Conservation (phyloP, 805 yeast species). For the Blastobotrys chiropterorum region DNA sequence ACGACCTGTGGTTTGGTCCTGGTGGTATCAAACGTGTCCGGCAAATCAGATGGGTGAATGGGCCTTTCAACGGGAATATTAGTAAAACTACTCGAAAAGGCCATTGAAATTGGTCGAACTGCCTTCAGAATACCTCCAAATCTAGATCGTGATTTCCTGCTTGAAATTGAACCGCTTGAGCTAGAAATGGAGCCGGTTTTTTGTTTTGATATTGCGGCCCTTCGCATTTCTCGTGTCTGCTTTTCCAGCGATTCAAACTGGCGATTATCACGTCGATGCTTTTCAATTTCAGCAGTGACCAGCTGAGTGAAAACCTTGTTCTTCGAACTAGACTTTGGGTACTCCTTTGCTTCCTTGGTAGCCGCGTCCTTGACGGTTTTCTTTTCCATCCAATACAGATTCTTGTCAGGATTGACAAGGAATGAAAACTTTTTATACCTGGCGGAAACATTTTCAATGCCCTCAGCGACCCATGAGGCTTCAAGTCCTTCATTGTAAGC, state of each 20-base stretch:
- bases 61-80: slow-evolving; percentile 36
- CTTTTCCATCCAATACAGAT: slow-evolving; percentile 25
- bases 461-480: slow-evolving; percentile 4
- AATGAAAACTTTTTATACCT: slow-evolving; percentile 22
- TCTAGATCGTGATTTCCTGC: slow-evolving; percentile 24
- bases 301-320: slow-evolving; percentile 41
- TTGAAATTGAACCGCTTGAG: slow-evolving; percentile 3
- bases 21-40: slow-evolving; percentile 38
- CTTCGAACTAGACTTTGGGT: slow-evolving; percentile 31
- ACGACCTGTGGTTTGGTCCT: slow-evolving; percentile 45
- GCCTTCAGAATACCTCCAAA: slow-evolving; percentile 35
- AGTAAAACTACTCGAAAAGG: slow-evolving; percentile 21
- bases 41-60: slow-evolving; percentile 51
- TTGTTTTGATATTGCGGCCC: slow-evolving; percentile 9
- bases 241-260: slow-evolving; percentile 36
- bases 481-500: slow-evolving; percentile 14
- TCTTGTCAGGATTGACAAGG: slow-evolving; percentile 28
- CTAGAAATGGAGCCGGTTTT: slow-evolving; percentile 3
- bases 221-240: slow-evolving; percentile 15
- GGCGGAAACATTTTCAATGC: slow-evolving; percentile 9
- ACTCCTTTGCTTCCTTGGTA: slow-evolving; percentile 37
- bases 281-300: slow-evolving; percentile 44
- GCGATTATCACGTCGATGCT: slow-evolving; percentile 46
- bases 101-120: slow-evolving; percentile 37
- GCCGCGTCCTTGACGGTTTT: slow-evolving; percentile 36